phyloP scores from a whole-genome alignment of 1,139 yeast genomes.

The Hanseniaspora sp. region DNA sequence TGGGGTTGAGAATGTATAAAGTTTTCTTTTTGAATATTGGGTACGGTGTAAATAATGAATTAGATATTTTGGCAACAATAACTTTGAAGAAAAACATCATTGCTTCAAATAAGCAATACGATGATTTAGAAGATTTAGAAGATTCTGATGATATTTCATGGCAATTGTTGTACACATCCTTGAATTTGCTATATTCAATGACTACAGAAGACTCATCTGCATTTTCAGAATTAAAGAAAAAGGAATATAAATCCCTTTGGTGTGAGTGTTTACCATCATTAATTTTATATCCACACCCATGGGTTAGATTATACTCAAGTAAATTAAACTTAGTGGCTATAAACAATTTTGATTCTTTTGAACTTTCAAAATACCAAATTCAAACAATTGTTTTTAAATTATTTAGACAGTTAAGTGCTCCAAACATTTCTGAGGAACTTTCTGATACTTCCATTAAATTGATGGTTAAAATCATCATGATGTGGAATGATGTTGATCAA shows the following conservation, averaged over 20 bases:
- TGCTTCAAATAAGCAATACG: conserved; percentile 30
- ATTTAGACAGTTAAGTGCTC: conserved; percentile 73
- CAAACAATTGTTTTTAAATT: conserved; percentile 59
- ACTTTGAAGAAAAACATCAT: conserved; percentile 33
- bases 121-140: conserved; percentile 29
- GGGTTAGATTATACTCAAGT: conserved; percentile 72
- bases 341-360: conserved; percentile 33
- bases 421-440: conserved; percentile 52
- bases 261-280: conserved; percentile 42
- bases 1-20: conserved; percentile 69
- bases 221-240: conserved; percentile 33
- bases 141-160: conserved; percentile 36
- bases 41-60: conserved; percentile 23
- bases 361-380: conserved; percentile 33
- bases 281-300: conserved; percentile 69
- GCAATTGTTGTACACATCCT: conserved; percentile 64
- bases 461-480: conserved; percentile 48
- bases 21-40: conserved; percentile 39
- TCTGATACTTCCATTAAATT: conserved; percentile 60
- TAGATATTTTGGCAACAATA: conserved; percentile 34
- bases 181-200: conserved; percentile 40
- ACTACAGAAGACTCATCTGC: conserved; percentile 20
- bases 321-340: conserved; percentile 48
- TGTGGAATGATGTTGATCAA: conserved; percentile 46
- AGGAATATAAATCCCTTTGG: conserved; percentile 38